A percentile compares a stretch with the other conserved stretches of the same genome.
These are phyloP conservation scores for Knoxdaviesia capensis DNA, from an alignment of 2,329 filamentous ascomycete species.

Conservation along the genomic window DNA sequence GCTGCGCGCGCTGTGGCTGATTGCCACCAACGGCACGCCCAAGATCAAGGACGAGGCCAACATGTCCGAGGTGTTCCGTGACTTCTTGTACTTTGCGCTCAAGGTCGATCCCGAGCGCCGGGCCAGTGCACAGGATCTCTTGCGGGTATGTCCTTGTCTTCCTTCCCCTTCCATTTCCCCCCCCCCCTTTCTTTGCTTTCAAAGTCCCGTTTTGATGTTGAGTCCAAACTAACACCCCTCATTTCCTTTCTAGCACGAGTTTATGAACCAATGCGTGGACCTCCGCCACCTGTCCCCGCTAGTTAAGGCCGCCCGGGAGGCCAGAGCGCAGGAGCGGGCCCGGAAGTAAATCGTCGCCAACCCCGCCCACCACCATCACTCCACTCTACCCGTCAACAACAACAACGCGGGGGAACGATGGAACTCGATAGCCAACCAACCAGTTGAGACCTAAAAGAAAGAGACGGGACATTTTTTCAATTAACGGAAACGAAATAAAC, in stretches of 20 bases:
- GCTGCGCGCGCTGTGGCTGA: conserved; percentile 79
- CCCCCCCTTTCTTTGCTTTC: background rate
- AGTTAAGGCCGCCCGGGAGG: conserved; percentile 67
- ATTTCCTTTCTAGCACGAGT: conserved; percentile 41
- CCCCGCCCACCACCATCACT: too few relatives aligned
- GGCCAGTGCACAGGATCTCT: conserved; percentile 80
- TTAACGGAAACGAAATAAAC: too few relatives aligned
- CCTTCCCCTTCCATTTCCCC: conserved; percentile 11
- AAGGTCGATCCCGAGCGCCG: conserved; percentile 96
- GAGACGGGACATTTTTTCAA: too few relatives aligned
- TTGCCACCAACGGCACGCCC: conserved; percentile 91
- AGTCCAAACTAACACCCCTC: background rate
- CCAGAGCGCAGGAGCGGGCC: conserved; percentile 68
- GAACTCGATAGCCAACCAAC: too few relatives aligned
- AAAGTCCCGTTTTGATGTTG: background rate
- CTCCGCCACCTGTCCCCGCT: conserved; percentile 64
- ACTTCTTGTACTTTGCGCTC: conserved; percentile 82
- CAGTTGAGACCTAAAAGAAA: too few relatives aligned
- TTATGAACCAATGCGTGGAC: conserved; percentile 59
- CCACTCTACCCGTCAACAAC: too few relatives aligned
- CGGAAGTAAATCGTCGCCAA: conserved; percentile 23
- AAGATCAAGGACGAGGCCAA: conserved; percentile 84
- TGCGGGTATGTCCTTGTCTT: conserved; percentile 46
- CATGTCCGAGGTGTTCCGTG: conserved; percentile 62
- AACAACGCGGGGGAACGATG: too few relatives aligned